These are phyloP conservation scores for Hericium rajendrae DNA, from an alignment of 768 basidiomycete species.

Conservation along the genomic window DNA sequence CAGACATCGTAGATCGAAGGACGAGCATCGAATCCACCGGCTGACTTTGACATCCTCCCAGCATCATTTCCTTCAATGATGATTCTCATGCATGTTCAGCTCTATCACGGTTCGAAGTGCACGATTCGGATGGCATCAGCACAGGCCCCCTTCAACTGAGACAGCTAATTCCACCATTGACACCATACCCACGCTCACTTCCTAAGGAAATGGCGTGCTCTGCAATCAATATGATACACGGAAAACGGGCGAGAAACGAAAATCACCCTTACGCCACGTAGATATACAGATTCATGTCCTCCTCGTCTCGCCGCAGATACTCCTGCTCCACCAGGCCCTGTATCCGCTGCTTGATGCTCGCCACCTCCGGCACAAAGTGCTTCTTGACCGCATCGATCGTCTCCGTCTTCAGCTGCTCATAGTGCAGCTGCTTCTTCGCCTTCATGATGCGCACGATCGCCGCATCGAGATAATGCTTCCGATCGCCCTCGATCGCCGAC, in stretches of 20 bases:
- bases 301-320: constrained; percentile 71
- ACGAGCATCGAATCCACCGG: too few species aligned
- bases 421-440: constrained; percentile 71
- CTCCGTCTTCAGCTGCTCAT: constrained; percentile 71
- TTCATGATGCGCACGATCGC: constrained; percentile 98
- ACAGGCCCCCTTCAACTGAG: too few species aligned
- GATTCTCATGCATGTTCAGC: too few species aligned
- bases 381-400: constrained; percentile 82
- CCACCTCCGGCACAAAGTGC: constrained; percentile 80
- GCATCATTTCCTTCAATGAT: too few species aligned
- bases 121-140: too few species aligned
- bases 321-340: constrained; percentile 77
- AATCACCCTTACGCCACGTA: constrained; percentile 57
- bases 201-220: too few species aligned
- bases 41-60: neutral
- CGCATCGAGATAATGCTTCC: constrained; percentile 79
- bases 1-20: too few species aligned
- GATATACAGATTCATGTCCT: constrained; percentile 59
- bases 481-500: constrained; percentile 76
- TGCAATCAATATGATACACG: too few species aligned
- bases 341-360: constrained; percentile 78
- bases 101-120: too few species aligned
- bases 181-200: too few species aligned
- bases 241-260: too few species aligned
- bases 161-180: too few species aligned